Conservation (phyloP, 164 flowering plant species). For the Annona cherimola region DNA sequence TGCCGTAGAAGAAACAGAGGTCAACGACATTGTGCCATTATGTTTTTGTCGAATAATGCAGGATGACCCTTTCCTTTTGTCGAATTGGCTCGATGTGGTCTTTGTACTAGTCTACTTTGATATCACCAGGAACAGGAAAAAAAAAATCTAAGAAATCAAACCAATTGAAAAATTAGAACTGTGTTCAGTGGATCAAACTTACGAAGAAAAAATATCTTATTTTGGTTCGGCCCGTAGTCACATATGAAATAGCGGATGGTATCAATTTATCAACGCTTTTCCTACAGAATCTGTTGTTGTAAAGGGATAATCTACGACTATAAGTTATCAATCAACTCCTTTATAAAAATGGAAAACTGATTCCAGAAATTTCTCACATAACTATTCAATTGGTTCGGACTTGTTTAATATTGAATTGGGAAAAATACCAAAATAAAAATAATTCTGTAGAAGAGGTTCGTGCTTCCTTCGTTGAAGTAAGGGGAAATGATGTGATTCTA, state of each 20-base stretch:
- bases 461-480: constrained; percentile 2
- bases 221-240: constrained; percentile 1
- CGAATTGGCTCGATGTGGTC: no score
- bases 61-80: no score
- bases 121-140: background rate
- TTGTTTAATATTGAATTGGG: constrained; percentile 3
- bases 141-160: constrained; percentile 1
- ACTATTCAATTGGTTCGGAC: constrained; percentile 3
- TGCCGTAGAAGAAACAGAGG: no score
- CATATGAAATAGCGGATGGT: constrained; percentile 1
- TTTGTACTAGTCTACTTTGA: no score
- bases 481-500: no score
- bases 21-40: no score
- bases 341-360: background rate
- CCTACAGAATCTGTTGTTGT: background rate
- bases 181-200: background rate
- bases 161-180: background rate
- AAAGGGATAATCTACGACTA: background rate
- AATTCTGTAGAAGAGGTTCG: constrained; percentile 2
- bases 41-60: no score
- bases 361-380: constrained; percentile 1
- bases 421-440: background rate
- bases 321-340: background rate
- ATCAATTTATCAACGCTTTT: background rate
- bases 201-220: background rate